A percentile compares a stretch with the other conserved stretches of the same genome.
phyloP scores from a whole-genome alignment of 2,329 filamentous ascomycete species.

The Salinomyces thailandicus region DNA sequence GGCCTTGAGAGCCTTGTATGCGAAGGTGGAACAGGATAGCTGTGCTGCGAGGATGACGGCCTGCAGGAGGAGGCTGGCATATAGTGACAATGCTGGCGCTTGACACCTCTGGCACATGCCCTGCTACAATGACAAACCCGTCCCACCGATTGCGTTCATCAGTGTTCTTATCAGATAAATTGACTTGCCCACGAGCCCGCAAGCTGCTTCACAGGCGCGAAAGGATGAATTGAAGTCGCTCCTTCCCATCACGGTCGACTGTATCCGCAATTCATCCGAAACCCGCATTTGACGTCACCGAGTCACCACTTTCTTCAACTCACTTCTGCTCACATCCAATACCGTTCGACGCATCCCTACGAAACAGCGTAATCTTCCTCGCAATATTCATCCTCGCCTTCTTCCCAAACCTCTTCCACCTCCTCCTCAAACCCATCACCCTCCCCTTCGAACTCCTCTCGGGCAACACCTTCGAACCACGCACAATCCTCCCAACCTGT shows the following conservation, averaged over 20 bases:
- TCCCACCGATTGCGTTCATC: too few species aligned
- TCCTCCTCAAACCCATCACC: slow-evolving; percentile 28
- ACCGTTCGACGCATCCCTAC: slow-evolving; percentile 18
- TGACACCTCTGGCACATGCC: too few species aligned
- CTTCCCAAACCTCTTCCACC: slow-evolving; percentile 38
- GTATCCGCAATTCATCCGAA: not conserved
- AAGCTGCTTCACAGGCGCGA: too few species aligned
- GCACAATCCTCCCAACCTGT: slow-evolving; percentile 15
- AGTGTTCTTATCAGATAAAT: too few species aligned
- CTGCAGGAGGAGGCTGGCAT: too few species aligned
- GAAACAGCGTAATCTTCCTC: slow-evolving; percentile 37
- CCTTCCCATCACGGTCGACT: not conserved
- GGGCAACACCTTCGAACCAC: slow-evolving; percentile 19
- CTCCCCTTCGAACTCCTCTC: slow-evolving; percentile 18
- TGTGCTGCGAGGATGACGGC: too few species aligned
- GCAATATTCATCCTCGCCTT: slow-evolving; percentile 41
- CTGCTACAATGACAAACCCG: too few species aligned
- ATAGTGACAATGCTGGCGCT: too few species aligned
- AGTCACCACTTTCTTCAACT: not conserved
- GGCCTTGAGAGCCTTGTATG: too few species aligned
- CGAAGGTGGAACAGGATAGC: too few species aligned
- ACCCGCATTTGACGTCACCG: not conserved
- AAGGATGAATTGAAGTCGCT: too few species aligned
- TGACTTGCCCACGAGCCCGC: too few species aligned
- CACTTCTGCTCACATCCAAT: slow-evolving; percentile 5